Evolutionary conservation across 2,329 filamentous ascomycete genomes (phyloP).

Genomic region (Alternaria triticimaculans): DNA sequence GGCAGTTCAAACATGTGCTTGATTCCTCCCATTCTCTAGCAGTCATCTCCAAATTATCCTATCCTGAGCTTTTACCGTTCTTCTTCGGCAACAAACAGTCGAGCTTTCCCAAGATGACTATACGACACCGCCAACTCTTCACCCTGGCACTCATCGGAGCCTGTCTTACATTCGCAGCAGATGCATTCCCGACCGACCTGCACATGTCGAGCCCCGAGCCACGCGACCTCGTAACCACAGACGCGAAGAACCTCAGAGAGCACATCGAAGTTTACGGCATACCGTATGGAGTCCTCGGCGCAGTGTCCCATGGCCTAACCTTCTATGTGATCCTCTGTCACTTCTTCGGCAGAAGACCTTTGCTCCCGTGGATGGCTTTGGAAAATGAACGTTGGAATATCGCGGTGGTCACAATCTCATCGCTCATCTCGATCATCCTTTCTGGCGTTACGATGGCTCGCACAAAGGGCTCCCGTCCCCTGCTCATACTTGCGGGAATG

Average conservation of each 20-base stretch:
- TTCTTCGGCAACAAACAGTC: too few relatives aligned
- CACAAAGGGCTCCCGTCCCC: neutral
- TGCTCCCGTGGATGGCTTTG: neutral
- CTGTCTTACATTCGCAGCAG: neutral
- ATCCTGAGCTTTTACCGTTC: too few relatives aligned
- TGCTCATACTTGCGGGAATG: conserved; percentile 10
- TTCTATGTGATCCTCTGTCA: conserved; percentile 12
- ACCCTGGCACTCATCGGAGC: neutral
- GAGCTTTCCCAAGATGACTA: neutral
- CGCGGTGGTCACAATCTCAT: neutral
- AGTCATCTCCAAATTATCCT: neutral
- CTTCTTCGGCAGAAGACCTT: conserved; percentile 1
- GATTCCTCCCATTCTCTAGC: neutral
- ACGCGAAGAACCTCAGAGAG: conserved; percentile 1
- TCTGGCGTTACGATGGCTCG: conserved; percentile 6
- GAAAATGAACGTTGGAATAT: neutral
- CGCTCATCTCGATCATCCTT: conserved; percentile 9
- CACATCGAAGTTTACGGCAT: conserved; percentile 10
- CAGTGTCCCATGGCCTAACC: conserved; percentile 4
- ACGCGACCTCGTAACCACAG: neutral
- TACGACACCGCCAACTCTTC: neutral
- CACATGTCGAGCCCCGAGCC: neutral
- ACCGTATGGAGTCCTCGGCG: conserved; percentile 9
- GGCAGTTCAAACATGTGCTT: neutral
- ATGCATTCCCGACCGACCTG: neutral